Base-by-base conservation (phyloP, 345 rosid genomes). In the Hirschfeldia incana region DNA sequence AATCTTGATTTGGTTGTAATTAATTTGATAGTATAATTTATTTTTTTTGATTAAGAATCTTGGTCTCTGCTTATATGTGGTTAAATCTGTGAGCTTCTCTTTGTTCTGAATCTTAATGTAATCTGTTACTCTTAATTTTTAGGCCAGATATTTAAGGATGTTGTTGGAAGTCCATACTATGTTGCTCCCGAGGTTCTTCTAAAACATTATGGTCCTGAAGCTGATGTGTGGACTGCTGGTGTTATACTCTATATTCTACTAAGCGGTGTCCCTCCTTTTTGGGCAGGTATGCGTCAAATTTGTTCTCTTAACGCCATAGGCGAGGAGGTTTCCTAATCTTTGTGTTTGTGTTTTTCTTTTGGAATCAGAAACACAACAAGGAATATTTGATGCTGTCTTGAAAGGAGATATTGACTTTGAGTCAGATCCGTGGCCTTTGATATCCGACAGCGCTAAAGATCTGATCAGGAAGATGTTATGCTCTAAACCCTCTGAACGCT, bases 141-240 rank as follows among this genome's bases (percentile, higher is more conserved):
- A 95, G 99, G 87, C 67, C 97, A 95, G 82, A 73, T 86, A 64
- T 95, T 95, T 83, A 90, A 87, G 30, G 99, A 95, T 87, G 98
- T 93, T 12, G 99, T 95, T 69, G 99, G 99, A 72, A 95, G 99
- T 79, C 99, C 99, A 46, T 95, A 93, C 81, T 95, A 95, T 72
- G 99, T 93, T 13, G 99, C 99, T 53, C 99, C 99, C 3, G 99
- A 93, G 89, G 99, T 95, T 46, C 97, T 95, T 39, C 90, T 86
- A 6, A 95, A 95, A 85, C 89, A 85, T 76, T 95, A 91, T 76
- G 98, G 98, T 60, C 99, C 96, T 49, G 98, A 83, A 82, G 99
- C 99, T 49, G 99, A 95, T 83, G 99, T 95, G 34, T 95, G 99
- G 99, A 95, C 99, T 39, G 98, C 98, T 33, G 99, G 99, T 37